phyloP scores from a whole-genome alignment of 2,329 filamentous ascomycete species.

The Cladosporium austrohemisphaericum region DNA sequence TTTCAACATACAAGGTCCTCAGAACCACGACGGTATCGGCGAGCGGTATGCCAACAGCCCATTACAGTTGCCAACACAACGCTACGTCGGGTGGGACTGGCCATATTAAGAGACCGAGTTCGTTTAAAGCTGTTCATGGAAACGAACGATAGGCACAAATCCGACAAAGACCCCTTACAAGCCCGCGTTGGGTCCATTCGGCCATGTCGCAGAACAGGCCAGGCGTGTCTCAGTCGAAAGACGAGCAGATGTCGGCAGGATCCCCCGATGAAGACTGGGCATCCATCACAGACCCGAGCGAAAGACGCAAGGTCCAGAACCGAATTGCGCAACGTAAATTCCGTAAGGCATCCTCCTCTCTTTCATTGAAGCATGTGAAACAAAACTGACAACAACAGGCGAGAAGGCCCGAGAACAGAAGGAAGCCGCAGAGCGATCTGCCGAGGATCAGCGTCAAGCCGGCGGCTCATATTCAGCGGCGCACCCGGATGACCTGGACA shows the following conservation, averaged over 20 bases:
- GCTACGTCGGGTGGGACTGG: too few relatives aligned
- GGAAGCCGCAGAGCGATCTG: constrained; percentile 61
- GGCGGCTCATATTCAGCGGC: constrained; percentile 62
- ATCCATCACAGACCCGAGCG: constrained; percentile 64
- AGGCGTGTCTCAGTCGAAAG: not conserved
- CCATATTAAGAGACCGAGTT: too few relatives aligned
- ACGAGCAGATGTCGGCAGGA: constrained; percentile 2
- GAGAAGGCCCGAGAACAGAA: constrained; percentile 66
- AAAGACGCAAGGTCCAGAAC: constrained; percentile 72
- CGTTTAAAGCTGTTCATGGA: too few relatives aligned
- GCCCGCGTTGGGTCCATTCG: too few relatives aligned
- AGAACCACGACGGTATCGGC: too few relatives aligned
- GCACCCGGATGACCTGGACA: constrained; percentile 53
- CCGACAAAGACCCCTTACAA: too few relatives aligned
- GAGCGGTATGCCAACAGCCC: too few relatives aligned
- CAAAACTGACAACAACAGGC: constrained; percentile 44
- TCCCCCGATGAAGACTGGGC: constrained; percentile 61
- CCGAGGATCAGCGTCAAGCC: constrained; percentile 61
- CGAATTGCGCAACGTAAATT: constrained; percentile 73
- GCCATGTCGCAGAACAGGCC: constrained; percentile 6
- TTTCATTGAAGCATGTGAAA: not conserved
- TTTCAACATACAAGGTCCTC: too few relatives aligned
- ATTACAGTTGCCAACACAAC: too few relatives aligned
- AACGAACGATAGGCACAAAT: not conserved
- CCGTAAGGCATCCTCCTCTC: constrained; percentile 50